Evolutionary conservation across 257 asterid genomes (phyloP).

Genomic region (Solanum appendiculatum): DNA sequence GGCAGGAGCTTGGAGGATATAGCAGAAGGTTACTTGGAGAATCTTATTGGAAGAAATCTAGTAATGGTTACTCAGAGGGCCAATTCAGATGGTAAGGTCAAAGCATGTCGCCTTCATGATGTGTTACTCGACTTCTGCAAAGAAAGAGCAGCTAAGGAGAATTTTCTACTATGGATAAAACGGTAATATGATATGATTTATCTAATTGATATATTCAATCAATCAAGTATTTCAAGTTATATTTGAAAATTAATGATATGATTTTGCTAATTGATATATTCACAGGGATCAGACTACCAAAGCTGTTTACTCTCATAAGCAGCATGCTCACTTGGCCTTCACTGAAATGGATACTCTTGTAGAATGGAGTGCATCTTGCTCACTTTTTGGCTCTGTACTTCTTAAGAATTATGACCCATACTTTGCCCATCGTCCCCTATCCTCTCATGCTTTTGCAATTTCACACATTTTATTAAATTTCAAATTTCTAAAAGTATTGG

Average conservation of each 20-base stretch:
- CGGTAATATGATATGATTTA: background rate
- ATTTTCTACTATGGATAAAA: background rate
- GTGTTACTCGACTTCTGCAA: conserved; percentile 5
- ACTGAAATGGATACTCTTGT: background rate
- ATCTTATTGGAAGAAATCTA: background rate
- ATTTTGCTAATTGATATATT: background rate
- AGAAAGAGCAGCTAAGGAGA: background rate
- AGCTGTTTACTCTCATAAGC: background rate
- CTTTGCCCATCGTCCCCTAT: too few species aligned
- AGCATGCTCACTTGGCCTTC: background rate
- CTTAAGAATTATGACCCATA: background rate
- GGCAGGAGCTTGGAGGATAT: background rate
- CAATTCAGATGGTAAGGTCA: background rate
- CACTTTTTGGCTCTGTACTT: background rate
- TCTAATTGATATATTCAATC: background rate
- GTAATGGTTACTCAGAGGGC: background rate
- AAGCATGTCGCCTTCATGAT: conserved; percentile 7
- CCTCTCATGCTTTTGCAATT: background rate
- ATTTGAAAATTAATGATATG: background rate
- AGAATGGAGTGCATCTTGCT: background rate
- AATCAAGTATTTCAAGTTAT: background rate
- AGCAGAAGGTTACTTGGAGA: background rate
- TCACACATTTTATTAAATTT: background rate
- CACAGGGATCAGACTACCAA: background rate
- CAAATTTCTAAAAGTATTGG: conserved; percentile 4